These are phyloP conservation scores for Penicillium diatomitis DNA, from an alignment of 495 filamentous ascomycete genomes.

Conservation along the genomic window DNA sequence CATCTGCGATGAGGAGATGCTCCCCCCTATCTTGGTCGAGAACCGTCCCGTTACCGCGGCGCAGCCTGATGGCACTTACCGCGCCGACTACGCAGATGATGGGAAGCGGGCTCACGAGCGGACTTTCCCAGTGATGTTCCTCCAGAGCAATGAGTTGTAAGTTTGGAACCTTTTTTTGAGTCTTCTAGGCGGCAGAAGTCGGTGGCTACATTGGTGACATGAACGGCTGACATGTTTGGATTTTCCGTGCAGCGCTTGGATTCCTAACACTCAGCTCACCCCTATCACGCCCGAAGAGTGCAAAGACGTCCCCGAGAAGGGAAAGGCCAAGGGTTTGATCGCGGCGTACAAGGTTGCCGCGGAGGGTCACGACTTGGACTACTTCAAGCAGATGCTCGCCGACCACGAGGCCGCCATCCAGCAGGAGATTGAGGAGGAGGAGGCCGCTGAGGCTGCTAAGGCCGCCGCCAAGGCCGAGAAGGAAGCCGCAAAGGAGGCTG, in stretches of 20 bases:
- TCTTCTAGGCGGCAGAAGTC: not conserved
- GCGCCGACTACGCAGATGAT: constrained; percentile 72
- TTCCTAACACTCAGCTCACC: constrained; percentile 66
- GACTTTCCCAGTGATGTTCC: constrained; percentile 88
- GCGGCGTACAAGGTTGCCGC: constrained; percentile 64
- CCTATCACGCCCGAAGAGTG: constrained; percentile 63
- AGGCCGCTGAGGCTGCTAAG: constrained; percentile 50
- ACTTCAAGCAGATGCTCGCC: constrained; percentile 67
- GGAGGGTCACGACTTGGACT: constrained; percentile 57
- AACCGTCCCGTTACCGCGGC: constrained; percentile 73
- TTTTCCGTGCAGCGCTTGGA: constrained; percentile 58
- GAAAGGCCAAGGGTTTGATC: constrained; percentile 66
- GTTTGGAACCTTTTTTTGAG: constrained; percentile 21
- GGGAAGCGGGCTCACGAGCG: constrained; percentile 74
- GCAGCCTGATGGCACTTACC: constrained; percentile 70
- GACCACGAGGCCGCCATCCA: constrained; percentile 50
- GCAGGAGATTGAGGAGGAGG: constrained; percentile 52
- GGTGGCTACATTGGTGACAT: not conserved
- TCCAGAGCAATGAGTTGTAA: constrained; percentile 92
- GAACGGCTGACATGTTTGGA: constrained; percentile 4
- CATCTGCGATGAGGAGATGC: constrained; percentile 85
- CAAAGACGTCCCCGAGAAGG: constrained; percentile 51
- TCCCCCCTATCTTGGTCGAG: constrained; percentile 60
- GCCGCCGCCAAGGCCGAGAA: constrained; percentile 52
- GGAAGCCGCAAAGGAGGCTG: constrained; percentile 26